phyloP scores from a whole-genome alignment of 495 filamentous ascomycete species.

The Niebla homalea region DNA sequence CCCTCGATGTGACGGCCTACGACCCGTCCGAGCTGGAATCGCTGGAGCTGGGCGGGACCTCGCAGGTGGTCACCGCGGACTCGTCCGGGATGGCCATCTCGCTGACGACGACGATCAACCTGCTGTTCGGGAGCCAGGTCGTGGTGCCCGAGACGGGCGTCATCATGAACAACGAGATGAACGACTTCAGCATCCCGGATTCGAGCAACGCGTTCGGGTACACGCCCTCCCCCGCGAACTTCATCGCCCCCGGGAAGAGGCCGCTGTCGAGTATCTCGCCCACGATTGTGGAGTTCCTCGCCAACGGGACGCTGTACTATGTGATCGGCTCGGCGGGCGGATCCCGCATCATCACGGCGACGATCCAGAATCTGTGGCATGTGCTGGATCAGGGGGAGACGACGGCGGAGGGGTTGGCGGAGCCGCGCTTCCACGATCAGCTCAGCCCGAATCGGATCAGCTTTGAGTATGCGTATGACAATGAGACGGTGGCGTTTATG shows the following conservation, averaged over 20 bases:
- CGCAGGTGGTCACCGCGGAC: constrained; percentile 61
- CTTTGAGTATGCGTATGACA: constrained; percentile 63
- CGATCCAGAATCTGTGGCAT: constrained; percentile 61
- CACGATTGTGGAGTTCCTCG: constrained; percentile 50
- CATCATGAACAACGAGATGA: constrained; percentile 93
- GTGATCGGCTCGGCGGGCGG: constrained; percentile 71
- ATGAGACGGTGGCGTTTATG: constrained; percentile 53
- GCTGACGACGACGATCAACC: constrained; percentile 71
- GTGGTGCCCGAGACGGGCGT: constrained; percentile 73
- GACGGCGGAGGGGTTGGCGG: constrained; percentile 45
- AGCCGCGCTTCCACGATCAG: constrained; percentile 35
- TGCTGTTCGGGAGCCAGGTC: constrained; percentile 64
- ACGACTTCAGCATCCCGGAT: constrained; percentile 39
- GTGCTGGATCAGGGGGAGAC: constrained; percentile 52
- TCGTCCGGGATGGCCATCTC: constrained; percentile 54
- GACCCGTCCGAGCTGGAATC: constrained; percentile 48
- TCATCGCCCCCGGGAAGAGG: constrained; percentile 64
- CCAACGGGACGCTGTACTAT: constrained; percentile 54
- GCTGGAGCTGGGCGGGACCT: constrained; percentile 47
- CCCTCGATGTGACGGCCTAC: constrained; percentile 58
- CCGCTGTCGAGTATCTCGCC: constrained; percentile 71
- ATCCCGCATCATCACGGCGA: constrained; percentile 76
- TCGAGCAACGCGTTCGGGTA: constrained; percentile 70
- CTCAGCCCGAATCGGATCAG: constrained; percentile 22
- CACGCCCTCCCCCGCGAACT: constrained; percentile 67